Evolutionary conservation across 495 filamentous ascomycete genomes (phyloP).

Genomic region (Aspergillus asperescens): DNA sequence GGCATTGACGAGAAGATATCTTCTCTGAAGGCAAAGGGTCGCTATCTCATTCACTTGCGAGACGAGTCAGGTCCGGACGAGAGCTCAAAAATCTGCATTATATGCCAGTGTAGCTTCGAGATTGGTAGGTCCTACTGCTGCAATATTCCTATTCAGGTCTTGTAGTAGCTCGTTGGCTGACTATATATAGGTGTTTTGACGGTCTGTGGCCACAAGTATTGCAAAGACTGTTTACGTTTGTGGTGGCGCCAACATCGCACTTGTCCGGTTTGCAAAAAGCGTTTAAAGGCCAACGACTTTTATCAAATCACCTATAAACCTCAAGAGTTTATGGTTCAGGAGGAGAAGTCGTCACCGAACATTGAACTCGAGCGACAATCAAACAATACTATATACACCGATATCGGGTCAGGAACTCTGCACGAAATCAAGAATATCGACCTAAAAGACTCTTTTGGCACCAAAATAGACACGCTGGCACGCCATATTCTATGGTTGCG

Average conservation of each 20-base stretch:
- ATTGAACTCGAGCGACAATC: slow-evolving; percentile 26
- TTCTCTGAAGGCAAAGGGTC: slow-evolving; percentile 58
- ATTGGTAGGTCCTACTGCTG: slow-evolving; percentile 46
- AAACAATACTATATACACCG: slow-evolving; percentile 63
- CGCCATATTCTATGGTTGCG: slow-evolving; percentile 82
- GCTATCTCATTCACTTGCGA: slow-evolving; percentile 62
- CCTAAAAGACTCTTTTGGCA: slow-evolving; percentile 69
- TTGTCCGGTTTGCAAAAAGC: slow-evolving; percentile 74
- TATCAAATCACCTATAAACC: slow-evolving; percentile 82
- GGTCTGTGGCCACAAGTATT: slow-evolving; percentile 85
- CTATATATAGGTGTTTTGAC: slow-evolving; percentile 58
- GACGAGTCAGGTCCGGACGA: slow-evolving; percentile 54
- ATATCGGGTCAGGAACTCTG: slow-evolving; percentile 63
- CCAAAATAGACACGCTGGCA: slow-evolving; percentile 80
- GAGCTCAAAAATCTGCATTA: slow-evolving; percentile 62
- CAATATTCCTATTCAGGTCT: not conserved
- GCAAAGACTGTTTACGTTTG: slow-evolving; percentile 70
- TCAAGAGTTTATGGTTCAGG: slow-evolving; percentile 60
- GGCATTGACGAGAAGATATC: slow-evolving; percentile 49
- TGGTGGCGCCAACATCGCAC: slow-evolving; percentile 65
- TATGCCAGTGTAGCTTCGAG: slow-evolving; percentile 70
- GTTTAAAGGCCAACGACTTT: slow-evolving; percentile 56
- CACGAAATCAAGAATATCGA: slow-evolving; percentile 80
- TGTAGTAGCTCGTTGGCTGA: slow-evolving; percentile 7
- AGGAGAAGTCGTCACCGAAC: slow-evolving; percentile 47